phyloP scores from a whole-genome alignment of 176 grass and related monocot species.

The Alopecurus myosuroides region DNA sequence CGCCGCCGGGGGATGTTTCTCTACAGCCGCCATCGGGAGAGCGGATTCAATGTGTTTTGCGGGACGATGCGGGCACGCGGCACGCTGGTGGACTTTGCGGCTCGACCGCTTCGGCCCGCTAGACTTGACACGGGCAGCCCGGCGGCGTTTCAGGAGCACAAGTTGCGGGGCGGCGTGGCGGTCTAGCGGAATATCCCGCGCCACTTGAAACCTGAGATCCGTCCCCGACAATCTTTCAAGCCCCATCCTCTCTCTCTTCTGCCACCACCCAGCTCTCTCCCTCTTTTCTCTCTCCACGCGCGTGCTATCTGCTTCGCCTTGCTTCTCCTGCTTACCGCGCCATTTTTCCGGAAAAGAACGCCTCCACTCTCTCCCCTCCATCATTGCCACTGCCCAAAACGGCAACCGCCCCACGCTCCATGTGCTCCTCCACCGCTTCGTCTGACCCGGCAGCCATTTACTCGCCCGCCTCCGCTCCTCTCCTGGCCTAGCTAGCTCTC shows the following conservation, averaged over 20 bases:
- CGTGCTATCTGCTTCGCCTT: not conserved
- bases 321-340: not conserved
- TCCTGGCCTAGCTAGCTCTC: not conserved
- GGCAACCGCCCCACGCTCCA: constrained; percentile 20
- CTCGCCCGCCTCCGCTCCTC: not conserved
- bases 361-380: constrained; percentile 4
- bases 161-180: no score
- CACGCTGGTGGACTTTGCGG: no score
- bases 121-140: no score
- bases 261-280: not conserved
- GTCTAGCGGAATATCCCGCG: no score
- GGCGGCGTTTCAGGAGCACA: no score
- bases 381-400: constrained; percentile 29
- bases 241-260: not conserved
- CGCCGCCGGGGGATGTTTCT: no score
- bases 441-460: not conserved
- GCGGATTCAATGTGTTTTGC: no score
- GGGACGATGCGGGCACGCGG: no score
- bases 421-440: not conserved
- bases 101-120: no score
- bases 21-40: no score
- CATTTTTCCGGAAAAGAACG: constrained; percentile 14
- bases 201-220: no score
- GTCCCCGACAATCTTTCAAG: not conserved
- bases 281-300: not conserved